phyloP scores from a whole-genome alignment of 139 green algal species.

The Chlamydomonas incerta region DNA sequence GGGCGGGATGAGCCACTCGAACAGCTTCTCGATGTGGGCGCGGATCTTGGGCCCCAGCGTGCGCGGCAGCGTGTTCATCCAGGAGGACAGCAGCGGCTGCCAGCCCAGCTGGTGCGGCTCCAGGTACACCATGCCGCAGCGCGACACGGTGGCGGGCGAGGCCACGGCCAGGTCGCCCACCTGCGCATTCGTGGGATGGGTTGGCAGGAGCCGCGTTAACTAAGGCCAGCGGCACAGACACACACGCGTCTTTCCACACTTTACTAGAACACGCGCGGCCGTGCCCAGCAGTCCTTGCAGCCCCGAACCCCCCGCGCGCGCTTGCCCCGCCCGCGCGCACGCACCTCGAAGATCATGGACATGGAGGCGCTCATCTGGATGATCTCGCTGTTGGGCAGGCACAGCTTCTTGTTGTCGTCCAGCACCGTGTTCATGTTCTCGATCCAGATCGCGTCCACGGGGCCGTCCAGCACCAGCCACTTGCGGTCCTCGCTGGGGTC shows the following conservation, averaged over 20 bases:
- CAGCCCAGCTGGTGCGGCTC: slow-evolving; percentile 83
- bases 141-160: slow-evolving; percentile 82
- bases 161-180: slow-evolving; percentile 83
- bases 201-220: too few species aligned
- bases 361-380: slow-evolving; percentile 87
- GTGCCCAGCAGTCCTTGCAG: too few species aligned
- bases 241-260: too few species aligned
- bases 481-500: slow-evolving; percentile 69
- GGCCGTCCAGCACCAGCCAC: slow-evolving; percentile 83
- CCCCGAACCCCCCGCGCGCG: too few species aligned
- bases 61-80: slow-evolving; percentile 63
- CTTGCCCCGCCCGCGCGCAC: not conserved
- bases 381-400: slow-evolving; percentile 86
- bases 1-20: slow-evolving; percentile 73
- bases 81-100: slow-evolving; percentile 71
- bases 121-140: slow-evolving; percentile 89
- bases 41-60: slow-evolving; percentile 44
- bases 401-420: slow-evolving; percentile 92
- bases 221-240: too few species aligned
- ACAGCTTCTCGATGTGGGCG: slow-evolving; percentile 65
- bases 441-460: slow-evolving; percentile 89
- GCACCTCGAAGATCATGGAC: slow-evolving; percentile 91
- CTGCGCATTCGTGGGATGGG: too few species aligned
- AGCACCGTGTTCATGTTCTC: slow-evolving; percentile 94
- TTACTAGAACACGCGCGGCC: too few species aligned